Base-by-base conservation (phyloP, 805 yeast species). In the Yamadazyma sp. region DNA sequence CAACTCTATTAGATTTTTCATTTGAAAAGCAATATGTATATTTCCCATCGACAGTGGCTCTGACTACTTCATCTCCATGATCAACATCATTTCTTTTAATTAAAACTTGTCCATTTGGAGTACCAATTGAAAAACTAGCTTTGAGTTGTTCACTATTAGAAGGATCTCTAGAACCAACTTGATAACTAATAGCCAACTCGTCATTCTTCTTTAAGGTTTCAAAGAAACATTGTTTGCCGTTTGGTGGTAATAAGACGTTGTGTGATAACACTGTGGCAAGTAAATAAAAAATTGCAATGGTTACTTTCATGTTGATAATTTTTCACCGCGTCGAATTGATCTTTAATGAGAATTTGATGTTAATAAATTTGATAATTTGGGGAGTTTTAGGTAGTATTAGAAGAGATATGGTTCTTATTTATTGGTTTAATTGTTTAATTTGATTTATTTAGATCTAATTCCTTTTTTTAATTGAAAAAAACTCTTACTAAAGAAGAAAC, bases 21-120 rank as follows among this genome's bases (percentile, higher is more conserved):
- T 93, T 91, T 48, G 91, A 78, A 70, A 91, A 91, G 65, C 98
- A 91, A 70, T 85, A 93, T 45, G 78, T 74, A 66, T 78, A 84
- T 55, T 81, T 83, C 35, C 98, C 98, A 37, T 62, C 59, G 42
- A 70, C 62, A 35, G 73, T 67, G 32, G 94, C 91, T 40, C 69
- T 75, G 41, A 86, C 60, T 11, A 79, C 69, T 41, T 78, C 77
- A 43, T 86, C 95, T 27, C 95, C 97, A 54, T 88, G 95, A 16
- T 93, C 80, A 10, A 76, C 76, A 39, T 70, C 80, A 28, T 58
- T 58, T 51, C 72, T 61, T 37, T 73, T 64, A 47, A 69, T 65
- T 16, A 79, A 56, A 25, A 77, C 67, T 48, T 74, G 69, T 13
- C 82, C 62, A 33, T 53, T 57, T 34, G 72, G 73, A 23, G 60